Percentiles rank a stretch among this genome's conserved stretches.
Evolutionary conservation across 1,139 yeast genomes (phyloP).

Genomic region (Scheffersomyces cryptocercus): DNA sequence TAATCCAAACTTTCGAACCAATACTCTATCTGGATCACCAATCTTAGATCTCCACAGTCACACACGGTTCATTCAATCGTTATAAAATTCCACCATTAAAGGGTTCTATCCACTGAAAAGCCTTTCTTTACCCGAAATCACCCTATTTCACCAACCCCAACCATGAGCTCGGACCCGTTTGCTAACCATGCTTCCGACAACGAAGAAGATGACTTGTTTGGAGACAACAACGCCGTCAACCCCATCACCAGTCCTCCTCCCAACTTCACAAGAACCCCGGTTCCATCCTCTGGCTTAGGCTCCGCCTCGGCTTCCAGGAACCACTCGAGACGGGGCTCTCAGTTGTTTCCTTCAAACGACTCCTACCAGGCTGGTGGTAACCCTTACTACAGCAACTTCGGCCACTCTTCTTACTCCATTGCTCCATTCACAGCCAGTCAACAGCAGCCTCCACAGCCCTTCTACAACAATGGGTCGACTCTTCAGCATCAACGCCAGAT

Average conservation of each 20-base stretch:
- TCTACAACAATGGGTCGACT: neutral
- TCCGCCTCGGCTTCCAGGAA: conserved; percentile 1
- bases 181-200: neutral
- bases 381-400: neutral
- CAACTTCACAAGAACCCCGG: neutral
- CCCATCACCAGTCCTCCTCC: conserved; percentile 3
- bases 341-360: neutral
- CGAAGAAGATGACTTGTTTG: conserved; percentile 12
- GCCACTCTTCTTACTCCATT: neutral
- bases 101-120: neutral
- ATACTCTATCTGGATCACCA: too few species aligned
- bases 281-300: neutral
- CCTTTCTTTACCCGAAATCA: neutral
- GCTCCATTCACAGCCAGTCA: neutral
- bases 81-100: too few species aligned
- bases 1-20: too few species aligned
- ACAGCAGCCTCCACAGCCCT: neutral
- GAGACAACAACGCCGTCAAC: conserved; percentile 6
- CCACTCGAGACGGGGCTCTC: conserved; percentile 9
- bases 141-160: neutral
- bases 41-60: too few species aligned
- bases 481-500: conserved; percentile 11
- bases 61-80: too few species aligned
- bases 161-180: neutral
- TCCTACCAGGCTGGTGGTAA: neutral